These are phyloP conservation scores for Penicillium sp. DNA, from an alignment of 2,329 filamentous ascomycete genomes.

Conservation along the genomic window DNA sequence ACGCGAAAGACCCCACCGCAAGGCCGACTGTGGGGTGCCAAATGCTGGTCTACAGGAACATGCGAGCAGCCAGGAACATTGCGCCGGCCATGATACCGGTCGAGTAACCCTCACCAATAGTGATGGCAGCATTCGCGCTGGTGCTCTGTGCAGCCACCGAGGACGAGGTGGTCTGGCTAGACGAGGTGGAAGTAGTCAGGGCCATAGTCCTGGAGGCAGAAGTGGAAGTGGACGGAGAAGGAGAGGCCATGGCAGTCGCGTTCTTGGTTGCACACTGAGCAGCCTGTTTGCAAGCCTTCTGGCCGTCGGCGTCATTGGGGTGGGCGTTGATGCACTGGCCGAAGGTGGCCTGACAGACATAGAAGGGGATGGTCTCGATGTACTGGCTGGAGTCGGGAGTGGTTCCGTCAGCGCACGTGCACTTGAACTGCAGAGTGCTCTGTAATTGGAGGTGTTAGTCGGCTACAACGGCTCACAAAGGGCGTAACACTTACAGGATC, in stretches of 20 bases:
- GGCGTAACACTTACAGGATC: slow-evolving; percentile 48
- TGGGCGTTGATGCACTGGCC: slow-evolving; percentile 46
- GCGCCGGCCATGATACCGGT: slow-evolving; percentile 51
- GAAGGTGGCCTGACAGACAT: slow-evolving; percentile 54
- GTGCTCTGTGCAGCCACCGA: slow-evolving; percentile 27
- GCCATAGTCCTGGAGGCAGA: slow-evolving; percentile 25
- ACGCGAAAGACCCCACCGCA: slow-evolving; percentile 2
- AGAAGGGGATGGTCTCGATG: slow-evolving; percentile 56
- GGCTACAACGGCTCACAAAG: background rate
- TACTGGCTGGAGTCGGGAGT: slow-evolving; percentile 55
- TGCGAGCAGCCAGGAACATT: slow-evolving; percentile 53
- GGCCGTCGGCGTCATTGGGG: slow-evolving; percentile 45
- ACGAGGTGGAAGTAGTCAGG: slow-evolving; percentile 28
- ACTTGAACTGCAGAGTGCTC: slow-evolving; percentile 50
- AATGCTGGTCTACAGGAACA: slow-evolving; percentile 49
- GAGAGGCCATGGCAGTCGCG: slow-evolving; percentile 32
- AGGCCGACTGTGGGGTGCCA: background rate
- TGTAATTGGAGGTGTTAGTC: slow-evolving; percentile 10
- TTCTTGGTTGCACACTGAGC: slow-evolving; percentile 52
- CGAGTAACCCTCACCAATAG: slow-evolving; percentile 46
- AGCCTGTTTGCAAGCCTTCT: slow-evolving; percentile 47
- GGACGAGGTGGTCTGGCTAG: slow-evolving; percentile 24
- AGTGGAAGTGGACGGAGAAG: slow-evolving; percentile 18
- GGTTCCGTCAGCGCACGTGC: slow-evolving; percentile 55
- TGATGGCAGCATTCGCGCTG: slow-evolving; percentile 43